These are phyloP conservation scores for Dispira simplex DNA, from an alignment of 192 early-diverging fungal species.

Conservation along the genomic window DNA sequence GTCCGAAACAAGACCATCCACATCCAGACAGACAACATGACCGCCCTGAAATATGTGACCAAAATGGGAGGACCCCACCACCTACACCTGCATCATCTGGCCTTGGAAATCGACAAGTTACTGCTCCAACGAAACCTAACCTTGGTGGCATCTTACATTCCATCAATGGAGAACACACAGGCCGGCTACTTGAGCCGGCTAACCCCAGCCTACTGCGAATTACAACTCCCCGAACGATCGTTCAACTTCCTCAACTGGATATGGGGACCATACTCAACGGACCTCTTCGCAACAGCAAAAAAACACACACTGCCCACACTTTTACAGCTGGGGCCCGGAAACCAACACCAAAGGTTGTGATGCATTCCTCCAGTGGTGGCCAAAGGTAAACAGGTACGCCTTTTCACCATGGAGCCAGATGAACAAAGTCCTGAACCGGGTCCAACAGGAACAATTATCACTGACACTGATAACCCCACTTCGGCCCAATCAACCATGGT, in stretches of 20 bases:
- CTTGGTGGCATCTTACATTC: background rate
- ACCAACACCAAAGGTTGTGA: too few relatives aligned
- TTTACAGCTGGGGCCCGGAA: too few relatives aligned
- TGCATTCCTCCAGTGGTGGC: too few relatives aligned
- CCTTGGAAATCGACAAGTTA: too few relatives aligned
- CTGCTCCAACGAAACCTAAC: background rate
- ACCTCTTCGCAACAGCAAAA: background rate
- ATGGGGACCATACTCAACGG: too few relatives aligned
- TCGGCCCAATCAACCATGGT: too few relatives aligned
- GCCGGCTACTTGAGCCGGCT: background rate
- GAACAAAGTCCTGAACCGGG: too few relatives aligned
- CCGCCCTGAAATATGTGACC: background rate
- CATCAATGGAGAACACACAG: too few relatives aligned
- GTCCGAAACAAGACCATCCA: background rate
- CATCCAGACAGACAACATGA: background rate
- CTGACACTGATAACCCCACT: background rate
- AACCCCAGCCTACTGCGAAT: background rate
- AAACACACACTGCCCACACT: too few relatives aligned
- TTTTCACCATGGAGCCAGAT: background rate
- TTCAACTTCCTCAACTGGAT: background rate
- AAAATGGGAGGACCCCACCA: background rate
- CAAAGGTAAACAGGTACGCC: background rate
- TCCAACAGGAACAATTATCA: background rate
- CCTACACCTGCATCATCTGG: background rate
- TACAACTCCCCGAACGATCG: background rate